A percentile compares a stretch with the other conserved stretches of the same genome.
Evolutionary conservation across 2,329 filamentous ascomycete genomes (phyloP).

Genomic region (Ceratocystis colombiana): DNA sequence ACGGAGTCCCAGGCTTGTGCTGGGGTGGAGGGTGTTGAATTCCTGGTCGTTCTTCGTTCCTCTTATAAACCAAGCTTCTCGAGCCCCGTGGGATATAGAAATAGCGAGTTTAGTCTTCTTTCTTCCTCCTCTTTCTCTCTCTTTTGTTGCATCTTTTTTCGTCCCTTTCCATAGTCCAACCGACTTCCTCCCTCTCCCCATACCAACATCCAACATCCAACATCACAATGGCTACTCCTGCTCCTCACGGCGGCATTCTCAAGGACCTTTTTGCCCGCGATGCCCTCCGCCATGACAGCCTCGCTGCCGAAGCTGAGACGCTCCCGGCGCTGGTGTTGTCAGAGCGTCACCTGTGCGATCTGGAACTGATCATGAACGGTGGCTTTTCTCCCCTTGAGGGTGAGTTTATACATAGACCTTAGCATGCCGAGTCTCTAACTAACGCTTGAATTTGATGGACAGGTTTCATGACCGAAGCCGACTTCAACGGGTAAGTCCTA

Average conservation of each 20-base stretch:
- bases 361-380: slow-evolving; percentile 93
- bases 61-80: neutral
- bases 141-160: slow-evolving; percentile 25
- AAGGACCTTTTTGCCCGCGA: slow-evolving; percentile 97
- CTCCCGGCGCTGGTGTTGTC: slow-evolving; percentile 75
- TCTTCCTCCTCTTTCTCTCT: slow-evolving; percentile 24
- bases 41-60: neutral
- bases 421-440: neutral
- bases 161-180: slow-evolving; percentile 7
- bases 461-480: slow-evolving; percentile 96
- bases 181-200: neutral
- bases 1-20: neutral
- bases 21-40: neutral
- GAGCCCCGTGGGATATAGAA: neutral
- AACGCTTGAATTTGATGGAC: slow-evolving; percentile 20
- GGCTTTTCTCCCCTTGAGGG: slow-evolving; percentile 97
- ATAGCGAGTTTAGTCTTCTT: slow-evolving; percentile 12
- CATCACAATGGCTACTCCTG: slow-evolving; percentile 51
- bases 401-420: slow-evolving; percentile 37
- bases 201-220: neutral
- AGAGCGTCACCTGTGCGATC: slow-evolving; percentile 93
- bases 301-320: slow-evolving; percentile 72
- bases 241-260: slow-evolving; percentile 79
- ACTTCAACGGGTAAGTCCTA: slow-evolving; percentile 72
- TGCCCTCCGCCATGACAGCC: slow-evolving; percentile 67